A percentile compares a stretch with the other conserved stretches of the same genome.
phyloP scores from a whole-genome alignment of 352 stramenopile genomes.

The Blastocystis sp. region DNA sequence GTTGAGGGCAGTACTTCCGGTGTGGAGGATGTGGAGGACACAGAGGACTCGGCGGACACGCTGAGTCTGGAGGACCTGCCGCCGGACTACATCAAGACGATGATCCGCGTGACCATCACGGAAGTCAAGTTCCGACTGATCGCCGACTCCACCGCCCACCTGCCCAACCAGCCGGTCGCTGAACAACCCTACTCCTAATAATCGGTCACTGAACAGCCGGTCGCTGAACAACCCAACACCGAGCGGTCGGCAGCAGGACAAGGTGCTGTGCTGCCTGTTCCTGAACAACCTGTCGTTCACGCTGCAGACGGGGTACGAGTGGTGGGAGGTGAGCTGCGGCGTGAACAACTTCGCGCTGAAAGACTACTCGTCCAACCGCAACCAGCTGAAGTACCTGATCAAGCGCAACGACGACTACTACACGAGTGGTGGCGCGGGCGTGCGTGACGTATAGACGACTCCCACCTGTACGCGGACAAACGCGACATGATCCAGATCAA shows the following conservation, averaged over 20 bases:
- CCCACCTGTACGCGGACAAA: conserved; percentile 32
- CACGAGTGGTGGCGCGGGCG: background rate
- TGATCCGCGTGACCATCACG: conserved; percentile 29
- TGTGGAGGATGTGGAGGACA: too few species aligned
- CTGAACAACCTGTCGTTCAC: conserved; percentile 35
- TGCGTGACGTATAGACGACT: conserved; percentile 2
- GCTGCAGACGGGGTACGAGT: conserved; percentile 14
- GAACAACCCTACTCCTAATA: too few species aligned
- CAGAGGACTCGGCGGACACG: too few species aligned
- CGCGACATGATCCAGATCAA: conserved; percentile 53
- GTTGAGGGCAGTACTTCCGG: too few species aligned
- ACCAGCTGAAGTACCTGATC: conserved; percentile 51
- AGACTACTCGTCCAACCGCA: conserved; percentile 28
- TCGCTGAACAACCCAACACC: background rate
- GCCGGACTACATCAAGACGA: conserved; percentile 48
- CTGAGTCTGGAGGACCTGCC: conserved; percentile 4
- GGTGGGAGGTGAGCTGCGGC: conserved; percentile 51
- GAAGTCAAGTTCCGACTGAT: conserved; percentile 56
- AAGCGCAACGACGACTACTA: conserved; percentile 51
- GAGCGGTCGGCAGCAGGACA: background rate
- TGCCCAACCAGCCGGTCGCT: background rate
- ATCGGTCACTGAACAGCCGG: too few species aligned
- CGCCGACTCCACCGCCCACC: background rate
- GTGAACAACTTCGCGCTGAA: conserved; percentile 44
- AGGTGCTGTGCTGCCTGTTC: conserved; percentile 53